Base-by-base conservation (phyloP, 2,329 filamentous ascomycete genomes). In the Ophiocordyceps polyrhachis-furcata region DNA sequence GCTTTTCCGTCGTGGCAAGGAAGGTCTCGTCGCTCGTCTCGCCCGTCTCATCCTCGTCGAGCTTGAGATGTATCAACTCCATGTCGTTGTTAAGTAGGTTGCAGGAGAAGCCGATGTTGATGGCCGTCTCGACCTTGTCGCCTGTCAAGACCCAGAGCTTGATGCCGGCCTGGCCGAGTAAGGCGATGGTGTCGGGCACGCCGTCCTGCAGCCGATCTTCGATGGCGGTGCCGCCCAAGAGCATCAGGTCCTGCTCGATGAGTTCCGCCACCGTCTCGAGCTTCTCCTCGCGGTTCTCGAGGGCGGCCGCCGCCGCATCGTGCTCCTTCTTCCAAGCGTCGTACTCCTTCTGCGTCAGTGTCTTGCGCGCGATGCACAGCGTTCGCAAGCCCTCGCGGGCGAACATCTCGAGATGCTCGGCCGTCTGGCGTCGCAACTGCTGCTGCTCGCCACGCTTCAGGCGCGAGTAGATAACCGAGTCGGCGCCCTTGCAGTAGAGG, bases 21-120 rank as follows among this genome's bases (percentile, higher is more conserved):
- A 72, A 71, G 12, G 60, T 56, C 0, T 73, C 69, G 23, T 73
- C 66, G 0, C 60, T 49, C 0, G 64, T 64, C 20, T 66, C 55
- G 15, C 73, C 64, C 11, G 65, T 57, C 48, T 80, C 73, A 45
- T 87, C 81, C 50, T 93, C 85, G 1, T 83, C 75, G 28, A 91
- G 73, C 58, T 93, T 93, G 53, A 98, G 71, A 43, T 93, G 77
- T 50, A 98, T 83, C 49, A 98, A 68, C 53, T 98, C 91, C 91
- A 98, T 95, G 52, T 94, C 85, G 61, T 95, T 98, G 63, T 89
- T 87, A 45, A 98, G 74, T 29, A 98, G 71, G 54, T 98, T 98
- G 68, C 93, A 98, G 12, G 93, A 98, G 64, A 96, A 98, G 2
- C 91, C 91, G 58, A 98, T 98, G 65, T 98, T 98, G 76, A 98